phyloP scores from a whole-genome alignment of 1,284 basidiomycete species.

The Ceratobasidium sp. region DNA sequence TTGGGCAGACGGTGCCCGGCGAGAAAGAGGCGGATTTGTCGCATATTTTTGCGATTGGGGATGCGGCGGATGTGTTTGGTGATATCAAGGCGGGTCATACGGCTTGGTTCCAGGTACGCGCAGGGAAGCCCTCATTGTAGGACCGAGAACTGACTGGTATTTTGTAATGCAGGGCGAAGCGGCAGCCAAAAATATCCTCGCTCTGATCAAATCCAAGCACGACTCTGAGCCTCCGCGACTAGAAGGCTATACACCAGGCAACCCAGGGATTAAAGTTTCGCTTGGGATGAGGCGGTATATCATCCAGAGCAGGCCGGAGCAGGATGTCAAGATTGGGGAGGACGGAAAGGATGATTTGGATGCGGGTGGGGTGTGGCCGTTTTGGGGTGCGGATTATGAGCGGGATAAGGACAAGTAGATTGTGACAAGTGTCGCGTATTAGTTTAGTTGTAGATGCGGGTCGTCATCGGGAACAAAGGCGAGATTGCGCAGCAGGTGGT shows the following conservation, averaged over 20 bases:
- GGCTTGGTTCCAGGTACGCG: constrained; percentile 66
- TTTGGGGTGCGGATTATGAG: constrained; percentile 21
- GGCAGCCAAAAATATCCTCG: constrained; percentile 55
- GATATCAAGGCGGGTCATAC: constrained; percentile 72
- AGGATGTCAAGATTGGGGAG: neutral
- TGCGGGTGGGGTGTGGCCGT: constrained; percentile 18
- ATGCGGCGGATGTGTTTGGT: constrained; percentile 56
- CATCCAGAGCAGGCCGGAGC: neutral
- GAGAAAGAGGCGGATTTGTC: neutral
- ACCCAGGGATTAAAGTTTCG: constrained; percentile 77
- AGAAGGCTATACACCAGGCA: constrained; percentile 65
- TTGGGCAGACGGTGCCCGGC: neutral
- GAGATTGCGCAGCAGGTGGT: neutral
- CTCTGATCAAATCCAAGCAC: constrained; percentile 50
- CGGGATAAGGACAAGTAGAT: constrained; percentile 19
- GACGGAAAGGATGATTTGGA: constrained; percentile 26
- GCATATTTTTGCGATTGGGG: constrained; percentile 51
- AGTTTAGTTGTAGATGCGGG: too few relatives aligned
- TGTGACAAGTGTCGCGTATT: too few relatives aligned
- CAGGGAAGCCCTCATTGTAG: too few relatives aligned
- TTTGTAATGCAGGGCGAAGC: constrained; percentile 51
- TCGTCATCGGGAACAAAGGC: too few relatives aligned
- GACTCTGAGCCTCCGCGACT: constrained; percentile 52
- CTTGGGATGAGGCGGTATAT: constrained; percentile 60
- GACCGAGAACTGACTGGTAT: too few relatives aligned